phyloP scores from a whole-genome alignment of 2,329 filamentous ascomycete genomes.

The Monilinia aucupariae region DNA sequence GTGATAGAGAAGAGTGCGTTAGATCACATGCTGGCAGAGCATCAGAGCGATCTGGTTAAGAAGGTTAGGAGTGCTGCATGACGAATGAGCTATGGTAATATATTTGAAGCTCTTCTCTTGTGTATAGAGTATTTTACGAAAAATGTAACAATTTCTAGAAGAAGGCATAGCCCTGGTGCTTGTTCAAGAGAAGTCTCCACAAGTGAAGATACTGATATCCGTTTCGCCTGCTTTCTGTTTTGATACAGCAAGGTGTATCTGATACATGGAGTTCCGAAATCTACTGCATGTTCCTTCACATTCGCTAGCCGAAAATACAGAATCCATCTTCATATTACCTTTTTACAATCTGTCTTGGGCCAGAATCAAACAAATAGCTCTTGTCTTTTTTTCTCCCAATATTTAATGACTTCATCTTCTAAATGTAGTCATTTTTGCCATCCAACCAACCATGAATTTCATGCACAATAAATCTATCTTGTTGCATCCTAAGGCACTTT shows the following conservation, averaged over 20 bases:
- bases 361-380: not conserved
- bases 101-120: slow-evolving; percentile 6
- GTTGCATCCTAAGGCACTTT: not conserved
- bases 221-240: not conserved
- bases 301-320: not conserved
- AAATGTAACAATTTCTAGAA: slow-evolving; percentile 14
- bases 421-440: not conserved
- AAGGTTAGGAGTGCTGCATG: slow-evolving; percentile 28
- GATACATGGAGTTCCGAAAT: not conserved
- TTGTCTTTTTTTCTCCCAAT: not conserved
- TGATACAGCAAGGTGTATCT: not conserved
- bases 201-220: not conserved
- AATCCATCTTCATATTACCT: not conserved
- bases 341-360: not conserved
- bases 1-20: slow-evolving; percentile 82
- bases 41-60: slow-evolving; percentile 58
- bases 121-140: slow-evolving; percentile 10
- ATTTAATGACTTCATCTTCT: not conserved
- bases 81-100: slow-evolving; percentile 15
- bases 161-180: not conserved
- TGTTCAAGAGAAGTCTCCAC: not conserved
- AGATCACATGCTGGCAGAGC: slow-evolving; percentile 64
- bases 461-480: not conserved
- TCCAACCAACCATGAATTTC: not conserved
- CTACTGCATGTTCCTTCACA: not conserved